A percentile compares a stretch with the other conserved stretches of the same genome.
phyloP scores from a whole-genome alignment of 2,329 filamentous ascomycete genomes.

The Cercospora janseana region DNA sequence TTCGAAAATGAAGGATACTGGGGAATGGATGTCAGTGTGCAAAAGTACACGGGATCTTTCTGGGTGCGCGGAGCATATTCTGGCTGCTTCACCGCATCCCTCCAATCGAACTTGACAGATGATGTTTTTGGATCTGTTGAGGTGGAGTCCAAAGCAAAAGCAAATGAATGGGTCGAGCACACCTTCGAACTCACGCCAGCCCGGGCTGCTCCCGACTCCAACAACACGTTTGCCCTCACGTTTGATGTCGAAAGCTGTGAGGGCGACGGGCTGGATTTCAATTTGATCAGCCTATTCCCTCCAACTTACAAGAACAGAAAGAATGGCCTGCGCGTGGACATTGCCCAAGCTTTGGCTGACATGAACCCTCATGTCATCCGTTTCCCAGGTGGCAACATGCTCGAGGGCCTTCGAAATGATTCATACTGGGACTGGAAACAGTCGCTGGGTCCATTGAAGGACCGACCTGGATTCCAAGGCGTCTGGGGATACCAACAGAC shows the following conservation, averaged over 20 bases:
- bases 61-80: constrained; percentile 36
- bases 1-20: constrained; percentile 51
- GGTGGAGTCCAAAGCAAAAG: constrained; percentile 38
- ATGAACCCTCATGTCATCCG: constrained; percentile 52
- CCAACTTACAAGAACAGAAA: constrained; percentile 54
- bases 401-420: constrained; percentile 44
- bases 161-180: constrained; percentile 41
- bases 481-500: constrained; percentile 63
- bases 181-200: constrained; percentile 34
- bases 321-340: constrained; percentile 52
- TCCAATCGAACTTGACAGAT: constrained; percentile 42
- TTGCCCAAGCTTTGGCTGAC: constrained; percentile 43
- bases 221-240: constrained; percentile 54
- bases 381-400: constrained; percentile 62
- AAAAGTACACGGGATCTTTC: constrained; percentile 39
- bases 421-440: constrained; percentile 50
- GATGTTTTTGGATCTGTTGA: constrained; percentile 43
- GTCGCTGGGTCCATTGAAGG: constrained; percentile 54
- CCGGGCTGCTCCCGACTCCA: constrained; percentile 44
- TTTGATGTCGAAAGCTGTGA: constrained; percentile 38
- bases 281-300: constrained; percentile 54
- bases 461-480: constrained; percentile 53
- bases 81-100: constrained; percentile 32
- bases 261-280: constrained; percentile 48
- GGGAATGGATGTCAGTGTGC: constrained; percentile 52